A percentile compares a stretch with the other conserved stretches of the same genome.
Conservation (phyloP, 192 early-diverging fungal genomes). For the Entophlyctis luteolus region DNA sequence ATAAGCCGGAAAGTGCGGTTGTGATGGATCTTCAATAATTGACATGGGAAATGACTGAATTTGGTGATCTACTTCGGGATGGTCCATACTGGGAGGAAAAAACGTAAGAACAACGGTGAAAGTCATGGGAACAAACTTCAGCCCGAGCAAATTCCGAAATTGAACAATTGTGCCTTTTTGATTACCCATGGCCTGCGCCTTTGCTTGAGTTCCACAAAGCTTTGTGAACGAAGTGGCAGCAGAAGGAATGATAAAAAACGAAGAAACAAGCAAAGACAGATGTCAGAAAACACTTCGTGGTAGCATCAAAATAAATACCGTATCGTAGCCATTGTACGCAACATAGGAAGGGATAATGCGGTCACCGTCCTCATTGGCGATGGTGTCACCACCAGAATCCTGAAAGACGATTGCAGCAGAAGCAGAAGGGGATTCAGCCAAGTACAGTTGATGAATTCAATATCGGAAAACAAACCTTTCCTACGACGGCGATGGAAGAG, state of each 20-base stretch:
- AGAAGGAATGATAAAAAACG: not conserved
- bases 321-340: constrained; percentile 87
- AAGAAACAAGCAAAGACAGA: not conserved
- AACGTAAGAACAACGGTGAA: not conserved
- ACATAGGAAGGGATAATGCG: constrained; percentile 90
- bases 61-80: constrained; percentile 41
- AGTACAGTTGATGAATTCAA: too few species aligned
- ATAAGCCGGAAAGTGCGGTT: constrained; percentile 36
- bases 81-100: constrained; percentile 30
- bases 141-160: constrained; percentile 83
- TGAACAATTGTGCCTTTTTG: constrained; percentile 84
- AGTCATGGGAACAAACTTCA: constrained; percentile 45
- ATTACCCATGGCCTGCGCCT: constrained; percentile 82
- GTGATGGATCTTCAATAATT: constrained; percentile 37
- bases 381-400: constrained; percentile 74
- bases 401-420: constrained; percentile 5
- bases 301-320: constrained; percentile 55
- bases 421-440: not conserved
- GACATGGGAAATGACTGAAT: constrained; percentile 19
- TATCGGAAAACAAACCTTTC: too few species aligned
- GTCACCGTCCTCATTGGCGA: constrained; percentile 98
- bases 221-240: not conserved
- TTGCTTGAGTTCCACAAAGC: constrained; percentile 68
- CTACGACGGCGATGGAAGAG: constrained; percentile 80
- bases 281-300: not conserved